A percentile compares a stretch with the other conserved stretches of the same genome.
phyloP scores from a whole-genome alignment of 495 filamentous ascomycete species.

The Penicillium tannophilum region DNA sequence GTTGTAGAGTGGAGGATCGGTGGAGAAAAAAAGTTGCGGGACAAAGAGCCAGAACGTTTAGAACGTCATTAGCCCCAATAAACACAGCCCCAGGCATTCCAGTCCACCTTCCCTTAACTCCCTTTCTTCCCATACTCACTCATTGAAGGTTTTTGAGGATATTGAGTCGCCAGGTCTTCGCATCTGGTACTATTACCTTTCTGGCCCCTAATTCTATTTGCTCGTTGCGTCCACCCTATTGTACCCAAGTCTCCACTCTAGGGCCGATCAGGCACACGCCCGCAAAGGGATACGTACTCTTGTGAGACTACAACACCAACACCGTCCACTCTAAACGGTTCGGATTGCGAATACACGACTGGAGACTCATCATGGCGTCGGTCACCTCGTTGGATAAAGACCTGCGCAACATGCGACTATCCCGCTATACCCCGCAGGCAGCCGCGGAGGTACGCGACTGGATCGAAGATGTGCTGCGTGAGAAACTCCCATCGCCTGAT shows the following conservation, averaged over 20 bases:
- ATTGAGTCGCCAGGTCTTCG: background rate
- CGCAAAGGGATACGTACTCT: slow-evolving; percentile 24
- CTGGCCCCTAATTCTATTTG: slow-evolving; percentile 4
- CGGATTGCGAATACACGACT: background rate
- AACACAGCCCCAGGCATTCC: slow-evolving; percentile 34
- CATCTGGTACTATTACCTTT: background rate
- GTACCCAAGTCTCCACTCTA: slow-evolving; percentile 29
- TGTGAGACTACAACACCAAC: slow-evolving; percentile 3
- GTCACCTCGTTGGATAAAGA: slow-evolving; percentile 94
- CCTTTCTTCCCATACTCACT: slow-evolving; percentile 9
- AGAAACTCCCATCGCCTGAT: slow-evolving; percentile 69
- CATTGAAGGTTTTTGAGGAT: background rate
- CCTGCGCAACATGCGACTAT: slow-evolving; percentile 87
- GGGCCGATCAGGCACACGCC: slow-evolving; percentile 30
- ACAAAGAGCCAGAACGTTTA: slow-evolving; percentile 17
- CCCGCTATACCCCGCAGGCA: slow-evolving; percentile 91
- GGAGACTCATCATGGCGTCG: slow-evolving; percentile 71
- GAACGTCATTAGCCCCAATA: slow-evolving; percentile 36
- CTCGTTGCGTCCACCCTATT: slow-evolving; percentile 7
- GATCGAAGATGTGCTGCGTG: slow-evolving; percentile 82
- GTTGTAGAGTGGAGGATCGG: slow-evolving; percentile 8
- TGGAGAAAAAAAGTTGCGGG: slow-evolving; percentile 23
- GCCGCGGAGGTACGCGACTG: slow-evolving; percentile 83
- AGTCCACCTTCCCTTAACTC: slow-evolving; percentile 18
- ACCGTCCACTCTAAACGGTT: background rate